Percentiles rank a stretch among this genome's conserved stretches.
Conservation (phyloP, 1,139 yeast species). For the Kodamaea fungicola region DNA sequence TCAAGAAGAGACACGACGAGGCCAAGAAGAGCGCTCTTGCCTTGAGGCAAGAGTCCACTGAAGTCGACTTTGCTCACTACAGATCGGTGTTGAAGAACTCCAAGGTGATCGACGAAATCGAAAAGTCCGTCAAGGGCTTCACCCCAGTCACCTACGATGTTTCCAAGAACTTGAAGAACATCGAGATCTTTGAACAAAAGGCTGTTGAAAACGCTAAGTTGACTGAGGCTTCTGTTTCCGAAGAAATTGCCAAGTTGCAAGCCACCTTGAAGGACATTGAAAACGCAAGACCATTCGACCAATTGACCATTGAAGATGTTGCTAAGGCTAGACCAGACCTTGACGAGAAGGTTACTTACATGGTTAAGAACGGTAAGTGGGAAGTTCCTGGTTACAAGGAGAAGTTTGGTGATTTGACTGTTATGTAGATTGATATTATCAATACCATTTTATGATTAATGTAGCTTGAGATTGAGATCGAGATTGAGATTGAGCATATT, state of each 20-base stretch:
- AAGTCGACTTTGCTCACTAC: conserved; percentile 81
- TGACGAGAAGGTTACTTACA: conserved; percentile 90
- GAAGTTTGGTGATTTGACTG: conserved; percentile 93
- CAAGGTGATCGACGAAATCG: conserved; percentile 76
- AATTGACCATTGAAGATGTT: conserved; percentile 92
- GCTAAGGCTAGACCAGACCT: conserved; percentile 96
- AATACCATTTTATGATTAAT: no score
- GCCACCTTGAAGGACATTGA: conserved; percentile 90
- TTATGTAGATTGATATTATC: conserved; percentile 54
- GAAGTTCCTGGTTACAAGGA: conserved; percentile 98
- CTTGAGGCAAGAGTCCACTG: conserved; percentile 67
- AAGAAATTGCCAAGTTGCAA: conserved; percentile 82
- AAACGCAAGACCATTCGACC: conserved; percentile 95
- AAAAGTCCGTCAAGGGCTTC: conserved; percentile 70
- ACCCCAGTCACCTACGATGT: conserved; percentile 84
- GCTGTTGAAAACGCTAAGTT: conserved; percentile 94
- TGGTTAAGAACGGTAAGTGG: conserved; percentile 98
- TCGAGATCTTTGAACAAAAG: conserved; percentile 90
- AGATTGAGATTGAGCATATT: no score
- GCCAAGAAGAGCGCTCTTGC: conserved; percentile 80
- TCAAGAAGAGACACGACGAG: conserved; percentile 98
- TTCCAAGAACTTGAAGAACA: conserved; percentile 84
- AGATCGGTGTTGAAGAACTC: conserved; percentile 77
- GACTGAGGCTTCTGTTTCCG: conserved; percentile 84
- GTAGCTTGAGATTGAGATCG: no score